Base-by-base conservation (phyloP, 176 grass and related monocot genomes). In the Juncus effusus region DNA sequence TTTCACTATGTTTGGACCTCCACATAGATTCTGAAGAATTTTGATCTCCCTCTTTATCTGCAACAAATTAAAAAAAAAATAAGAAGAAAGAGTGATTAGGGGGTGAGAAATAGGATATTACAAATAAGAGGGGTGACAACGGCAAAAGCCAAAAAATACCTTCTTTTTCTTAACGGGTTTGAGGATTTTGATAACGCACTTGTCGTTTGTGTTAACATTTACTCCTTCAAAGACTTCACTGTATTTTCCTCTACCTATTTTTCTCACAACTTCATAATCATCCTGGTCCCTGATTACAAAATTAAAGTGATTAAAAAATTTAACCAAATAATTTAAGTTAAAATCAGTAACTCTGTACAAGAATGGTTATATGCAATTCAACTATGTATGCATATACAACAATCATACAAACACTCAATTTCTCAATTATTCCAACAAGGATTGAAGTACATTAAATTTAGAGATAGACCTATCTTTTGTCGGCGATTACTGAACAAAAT, bases 91-190 rank as follows among this genome's bases (percentile, higher is more conserved):
- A 52, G 3, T 16, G 11, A 42, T 6, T 37, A 63, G 5, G 3
- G 11, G 11, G 42, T 63, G 15, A 67, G 9, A 51, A 36, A 49
- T 28, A 7, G 49, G 9, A 55, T 3, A 12, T 51, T 68, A 54
- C 8, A 39, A 10, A 4, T 16, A 8, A 51, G n/a, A 40, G 41
- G 11, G 16, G 10, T 54, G 56, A 51, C 0, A 69, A 70, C 76
- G 60, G 19, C 65, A 37, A 62, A 79, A 63, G 56, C 1, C 19
- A 28, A 74, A 80, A 61, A 42, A 19, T 88, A 89, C 86, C 86
- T 90, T 90, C 57, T 90, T 90, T 76, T 85, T 90, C 75, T 85
- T 90, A 64, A 90, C 87, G 63, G 87, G 82, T 80, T 90, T 90
- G 60, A 85, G 87, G 79, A 90, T 90, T 62, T 90, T 90, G 65